Evolutionary conservation across 257 asterid species (phyloP).

Genomic region (Nyctanthes arbortristis): DNA sequence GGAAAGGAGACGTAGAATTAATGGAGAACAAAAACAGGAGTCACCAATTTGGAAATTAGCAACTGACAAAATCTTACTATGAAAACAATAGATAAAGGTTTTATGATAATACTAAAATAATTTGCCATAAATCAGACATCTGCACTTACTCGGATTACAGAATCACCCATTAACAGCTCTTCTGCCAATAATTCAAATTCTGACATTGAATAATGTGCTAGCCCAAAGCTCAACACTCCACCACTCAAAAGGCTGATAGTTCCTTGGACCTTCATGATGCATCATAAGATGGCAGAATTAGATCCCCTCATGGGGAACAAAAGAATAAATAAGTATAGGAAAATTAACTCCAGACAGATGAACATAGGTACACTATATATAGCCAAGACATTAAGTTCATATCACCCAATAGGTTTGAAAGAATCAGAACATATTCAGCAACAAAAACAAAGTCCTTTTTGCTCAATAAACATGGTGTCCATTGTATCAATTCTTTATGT

Average conservation of each 20-base stretch:
- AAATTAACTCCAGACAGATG: constrained; percentile 10
- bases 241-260: constrained; percentile 83
- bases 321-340: neutral
- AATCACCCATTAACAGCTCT: constrained; percentile 96
- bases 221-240: constrained; percentile 88
- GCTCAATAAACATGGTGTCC: neutral
- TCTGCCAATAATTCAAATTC: constrained; percentile 97
- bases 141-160: constrained; percentile 68
- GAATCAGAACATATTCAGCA: constrained; percentile 13
- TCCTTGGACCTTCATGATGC: constrained; percentile 81
- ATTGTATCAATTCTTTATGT: neutral
- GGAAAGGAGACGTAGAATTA: neutral
- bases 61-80: neutral
- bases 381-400: constrained; percentile 7
- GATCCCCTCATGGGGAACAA: constrained; percentile 15
- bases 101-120: constrained; percentile 15
- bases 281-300: constrained; percentile 27
- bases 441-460: neutral
- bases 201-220: constrained; percentile 87
- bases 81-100: neutral
- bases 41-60: neutral
- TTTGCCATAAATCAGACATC: constrained; percentile 8
- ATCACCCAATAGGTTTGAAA: constrained; percentile 14
- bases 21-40: neutral
- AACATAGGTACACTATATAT: constrained; percentile 8